Evolutionary conservation across 805 yeast genomes (phyloP), one percentile per base, ranked within the genome.

Genomic region (Saturnispora quitensis): DNA sequence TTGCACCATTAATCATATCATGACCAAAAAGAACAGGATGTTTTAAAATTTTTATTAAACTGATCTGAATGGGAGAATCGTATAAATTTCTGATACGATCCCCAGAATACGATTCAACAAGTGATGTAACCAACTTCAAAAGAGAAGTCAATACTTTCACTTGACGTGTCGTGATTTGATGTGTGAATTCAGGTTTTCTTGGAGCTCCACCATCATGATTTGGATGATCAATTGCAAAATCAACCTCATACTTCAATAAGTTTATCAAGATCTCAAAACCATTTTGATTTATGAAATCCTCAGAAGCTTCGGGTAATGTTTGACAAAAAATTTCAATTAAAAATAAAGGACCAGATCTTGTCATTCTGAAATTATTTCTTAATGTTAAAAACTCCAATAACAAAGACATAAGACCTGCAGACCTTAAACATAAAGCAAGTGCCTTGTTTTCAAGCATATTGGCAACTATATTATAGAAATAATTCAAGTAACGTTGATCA

Each of bases 81-180:
- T 88, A 86, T 40, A 91, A 66, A 56, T 88, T 88, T 64, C 96
- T 78, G 60, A 89, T 77, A 53, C 93, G 74, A 62, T 89, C 97
- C 42, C 95, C 93, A 4, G 84, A 77, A 49, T 87, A 89, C n/a
- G 82, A 74, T 51, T 78, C 79, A 42, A 90, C 73, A 45, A 89
- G 66, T 55, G 81, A 76, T 22, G 79, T 66, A 0, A 84, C 81
- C 25, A 89, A 73, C 55, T 81, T 85, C 58, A 89, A 66, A 47
- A 86, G 63, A 40, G 81, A 75, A 55, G 78, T 71, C n/a, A 82
- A 68, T 54, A 77, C 72, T 40, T 79, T 75, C 8, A 82, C 77
- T 59, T 85, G 89, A 54, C 81, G 71, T 56, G 76, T 80, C 5
- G 82, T 71, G 17, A 82, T 78, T 2, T 71, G 62, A 58, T 78